phyloP scores from a whole-genome alignment of 208 protist genomes.

The Trypanosoma grayi region DNA sequence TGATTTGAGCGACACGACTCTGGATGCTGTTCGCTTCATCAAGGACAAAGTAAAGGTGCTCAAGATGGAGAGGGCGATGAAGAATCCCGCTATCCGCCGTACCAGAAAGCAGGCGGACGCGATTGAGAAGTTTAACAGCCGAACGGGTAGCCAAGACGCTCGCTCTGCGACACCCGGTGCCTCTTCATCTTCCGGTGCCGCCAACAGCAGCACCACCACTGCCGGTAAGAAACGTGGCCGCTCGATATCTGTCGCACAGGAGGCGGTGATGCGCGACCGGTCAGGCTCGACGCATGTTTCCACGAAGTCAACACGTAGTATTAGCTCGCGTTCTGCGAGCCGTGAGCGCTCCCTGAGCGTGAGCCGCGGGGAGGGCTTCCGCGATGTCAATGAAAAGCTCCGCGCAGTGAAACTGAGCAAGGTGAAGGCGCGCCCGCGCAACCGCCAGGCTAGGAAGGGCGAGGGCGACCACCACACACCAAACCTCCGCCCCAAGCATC shows the following conservation, averaged over 20 bases:
- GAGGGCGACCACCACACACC: constrained; percentile 95
- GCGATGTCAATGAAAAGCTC: constrained; percentile 88
- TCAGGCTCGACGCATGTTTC: constrained; percentile 72
- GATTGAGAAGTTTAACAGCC: constrained; percentile 86
- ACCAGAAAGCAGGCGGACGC: constrained; percentile 70
- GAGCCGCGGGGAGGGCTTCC: constrained; percentile 79
- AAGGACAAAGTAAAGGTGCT: constrained; percentile 88
- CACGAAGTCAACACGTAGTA: constrained; percentile 80
- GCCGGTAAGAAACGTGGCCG: constrained; percentile 57
- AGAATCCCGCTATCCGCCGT: constrained; percentile 86
- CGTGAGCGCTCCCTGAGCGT: constrained; percentile 80
- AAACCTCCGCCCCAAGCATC: constrained; percentile 96
- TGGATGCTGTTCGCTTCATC: constrained; percentile 85
- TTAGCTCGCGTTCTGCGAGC: constrained; percentile 65
- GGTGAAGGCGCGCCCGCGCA: constrained; percentile 66
- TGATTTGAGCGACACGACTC: constrained; percentile 65
- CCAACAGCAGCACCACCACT: too few species aligned
- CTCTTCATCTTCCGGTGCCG: constrained; percentile 6
- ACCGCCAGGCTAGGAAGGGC: constrained; percentile 79
- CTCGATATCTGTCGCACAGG: constrained; percentile 80
- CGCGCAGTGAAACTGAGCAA: constrained; percentile 88
- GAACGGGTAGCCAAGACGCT: constrained; percentile 73
- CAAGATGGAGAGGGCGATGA: constrained; percentile 89
- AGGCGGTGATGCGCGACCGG: constrained; percentile 74
- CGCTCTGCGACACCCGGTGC: constrained; percentile 37